Conservation (phyloP, 139 green algal genomes). For the Chlorella sp. region DNA sequence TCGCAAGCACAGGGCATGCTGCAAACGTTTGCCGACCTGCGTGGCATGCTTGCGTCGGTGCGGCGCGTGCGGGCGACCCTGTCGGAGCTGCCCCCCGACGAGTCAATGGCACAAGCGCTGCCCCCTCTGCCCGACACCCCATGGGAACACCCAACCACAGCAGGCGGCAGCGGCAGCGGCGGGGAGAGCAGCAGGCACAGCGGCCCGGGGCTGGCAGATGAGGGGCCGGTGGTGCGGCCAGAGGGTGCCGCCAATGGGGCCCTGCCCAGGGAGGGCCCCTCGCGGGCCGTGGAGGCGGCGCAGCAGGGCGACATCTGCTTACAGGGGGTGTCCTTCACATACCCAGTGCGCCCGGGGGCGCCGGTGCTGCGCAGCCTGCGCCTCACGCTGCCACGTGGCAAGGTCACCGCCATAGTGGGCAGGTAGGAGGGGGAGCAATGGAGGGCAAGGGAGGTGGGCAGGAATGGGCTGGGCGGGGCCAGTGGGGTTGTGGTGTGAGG, state of each 20-base stretch:
- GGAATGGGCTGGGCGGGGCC: not conserved
- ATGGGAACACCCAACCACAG: not conserved
- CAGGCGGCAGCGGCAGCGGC: not conserved
- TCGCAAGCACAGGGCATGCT: slow-evolving; percentile 62
- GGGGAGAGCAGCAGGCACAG: not conserved
- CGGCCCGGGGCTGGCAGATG: not conserved
- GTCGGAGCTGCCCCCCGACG: slow-evolving; percentile 64
- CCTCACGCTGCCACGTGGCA: slow-evolving; percentile 75
- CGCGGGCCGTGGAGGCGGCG: slow-evolving; percentile 52
- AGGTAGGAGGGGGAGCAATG: slow-evolving; percentile 23
- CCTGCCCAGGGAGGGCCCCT: not conserved
- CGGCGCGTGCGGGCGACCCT: slow-evolving; percentile 65
- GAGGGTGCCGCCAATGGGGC: not conserved
- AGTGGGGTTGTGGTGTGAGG: not conserved
- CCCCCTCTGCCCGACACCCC: slow-evolving; percentile 56
- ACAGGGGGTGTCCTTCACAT: slow-evolving; percentile 73
- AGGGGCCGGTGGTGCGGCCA: not conserved
- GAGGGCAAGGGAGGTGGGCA: not conserved
- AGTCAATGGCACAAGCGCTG: slow-evolving; percentile 82
- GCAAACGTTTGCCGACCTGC: slow-evolving; percentile 81
- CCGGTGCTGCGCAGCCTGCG: slow-evolving; percentile 69
- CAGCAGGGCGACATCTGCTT: slow-evolving; percentile 66
- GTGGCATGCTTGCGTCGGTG: slow-evolving; percentile 64
- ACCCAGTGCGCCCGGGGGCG: slow-evolving; percentile 72
- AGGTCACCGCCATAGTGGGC: slow-evolving; percentile 86